Evolutionary conservation across 2,329 filamentous ascomycete genomes (phyloP).

Genomic region (Tolypocladium album): DNA sequence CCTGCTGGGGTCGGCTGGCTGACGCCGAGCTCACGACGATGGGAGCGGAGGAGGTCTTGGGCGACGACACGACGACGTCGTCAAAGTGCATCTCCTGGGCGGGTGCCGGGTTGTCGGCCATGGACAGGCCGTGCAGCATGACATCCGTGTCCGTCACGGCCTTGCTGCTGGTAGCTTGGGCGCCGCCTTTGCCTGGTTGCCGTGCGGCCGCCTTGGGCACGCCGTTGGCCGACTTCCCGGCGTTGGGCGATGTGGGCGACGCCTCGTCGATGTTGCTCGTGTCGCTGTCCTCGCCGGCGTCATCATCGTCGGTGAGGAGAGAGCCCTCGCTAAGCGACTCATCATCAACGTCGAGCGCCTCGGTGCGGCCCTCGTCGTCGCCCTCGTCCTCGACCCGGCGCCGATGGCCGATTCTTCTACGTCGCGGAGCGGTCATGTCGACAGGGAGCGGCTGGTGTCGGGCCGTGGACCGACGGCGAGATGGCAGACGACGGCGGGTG

Average conservation of each 20-base stretch:
- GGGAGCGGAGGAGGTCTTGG: constrained; percentile 33
- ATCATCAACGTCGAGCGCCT: constrained; percentile 48
- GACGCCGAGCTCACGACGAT: constrained; percentile 45
- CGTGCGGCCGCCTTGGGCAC: constrained; percentile 20
- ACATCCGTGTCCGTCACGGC: constrained; percentile 42
- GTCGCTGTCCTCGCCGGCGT: constrained; percentile 49
- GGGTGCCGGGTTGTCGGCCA: constrained; percentile 29
- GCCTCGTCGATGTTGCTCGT: constrained; percentile 50
- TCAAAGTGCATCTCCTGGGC: constrained; percentile 37
- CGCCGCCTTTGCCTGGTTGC: constrained; percentile 22
- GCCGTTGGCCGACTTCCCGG: constrained; percentile 31
- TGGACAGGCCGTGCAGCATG: constrained; percentile 45
- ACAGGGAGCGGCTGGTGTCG: constrained; percentile 7
- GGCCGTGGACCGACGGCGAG: constrained; percentile 12
- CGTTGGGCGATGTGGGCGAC: constrained; percentile 36
- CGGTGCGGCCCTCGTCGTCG: constrained; percentile 52
- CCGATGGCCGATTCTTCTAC: constrained; percentile 57
- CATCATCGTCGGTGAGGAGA: constrained; percentile 49
- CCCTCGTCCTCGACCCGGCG: constrained; percentile 61
- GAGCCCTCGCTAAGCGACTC: constrained; percentile 58
- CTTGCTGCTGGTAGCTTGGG: constrained; percentile 22
- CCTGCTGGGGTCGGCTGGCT: constrained; percentile 34
- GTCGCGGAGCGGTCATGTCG: constrained; percentile 34
- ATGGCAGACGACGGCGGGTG: constrained; percentile 16
- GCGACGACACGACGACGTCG: constrained; percentile 25